Conservation (phyloP, 176 grass and related monocot species). For the Calamus simplicifolius region DNA sequence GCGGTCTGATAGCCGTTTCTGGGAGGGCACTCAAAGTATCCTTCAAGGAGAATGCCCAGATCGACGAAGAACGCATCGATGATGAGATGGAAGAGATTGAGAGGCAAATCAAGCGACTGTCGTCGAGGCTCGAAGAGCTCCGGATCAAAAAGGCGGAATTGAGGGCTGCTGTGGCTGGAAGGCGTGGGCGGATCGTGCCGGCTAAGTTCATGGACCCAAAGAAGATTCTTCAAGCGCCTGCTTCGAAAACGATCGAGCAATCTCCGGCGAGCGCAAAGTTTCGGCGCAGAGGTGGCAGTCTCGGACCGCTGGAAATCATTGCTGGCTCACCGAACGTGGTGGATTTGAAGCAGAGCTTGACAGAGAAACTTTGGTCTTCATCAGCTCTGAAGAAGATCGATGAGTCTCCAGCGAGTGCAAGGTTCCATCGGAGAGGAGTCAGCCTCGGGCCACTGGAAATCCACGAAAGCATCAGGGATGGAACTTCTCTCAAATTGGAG, state of each 20-base stretch:
- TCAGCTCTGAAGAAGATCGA: constrained; percentile 10
- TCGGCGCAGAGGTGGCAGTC: constrained; percentile 7
- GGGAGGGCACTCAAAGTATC: constrained; percentile 1
- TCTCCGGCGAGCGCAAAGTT: neutral
- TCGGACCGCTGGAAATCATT: constrained; percentile 15
- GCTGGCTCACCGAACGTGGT: neutral
- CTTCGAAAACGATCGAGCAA: neutral
- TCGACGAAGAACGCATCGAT: neutral
- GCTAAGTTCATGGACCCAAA: constrained; percentile 38
- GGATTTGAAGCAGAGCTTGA: neutral
- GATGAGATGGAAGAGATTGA: constrained; percentile 32
- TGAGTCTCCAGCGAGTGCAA: constrained; percentile 20
- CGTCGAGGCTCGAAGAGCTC: constrained; percentile 19
- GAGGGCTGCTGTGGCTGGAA: constrained; percentile 2
- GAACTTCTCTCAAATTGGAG: constrained; percentile 18
- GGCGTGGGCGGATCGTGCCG: constrained; percentile 24
- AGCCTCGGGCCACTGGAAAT: constrained; percentile 83
- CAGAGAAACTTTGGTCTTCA: neutral
- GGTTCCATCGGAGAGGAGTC: constrained; percentile 41
- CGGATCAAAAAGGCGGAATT: constrained; percentile 20
- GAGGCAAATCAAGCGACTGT: constrained; percentile 25
- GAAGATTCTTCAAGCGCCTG: neutral
- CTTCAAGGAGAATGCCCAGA: neutral
- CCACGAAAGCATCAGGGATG: constrained; percentile 29
- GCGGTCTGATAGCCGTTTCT: neutral